phyloP scores from a whole-genome alignment of 495 filamentous ascomycete genomes.

The Talaromyces proteolyticus region DNA sequence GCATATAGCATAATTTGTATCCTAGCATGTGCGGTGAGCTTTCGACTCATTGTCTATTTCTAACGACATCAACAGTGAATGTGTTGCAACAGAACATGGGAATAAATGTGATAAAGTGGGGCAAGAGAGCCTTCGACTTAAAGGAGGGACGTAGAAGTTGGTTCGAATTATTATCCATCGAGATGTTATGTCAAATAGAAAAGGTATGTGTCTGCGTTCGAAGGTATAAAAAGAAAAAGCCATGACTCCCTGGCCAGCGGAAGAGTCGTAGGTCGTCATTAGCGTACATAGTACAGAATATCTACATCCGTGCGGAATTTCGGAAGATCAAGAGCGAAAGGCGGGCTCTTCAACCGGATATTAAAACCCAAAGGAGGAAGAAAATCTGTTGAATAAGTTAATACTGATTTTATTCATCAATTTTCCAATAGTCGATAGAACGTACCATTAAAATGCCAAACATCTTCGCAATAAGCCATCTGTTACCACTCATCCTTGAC shows the following conservation, averaged over 20 bases:
- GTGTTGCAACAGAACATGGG: neutral
- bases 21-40: too few species aligned
- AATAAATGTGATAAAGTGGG: neutral
- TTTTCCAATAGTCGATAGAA: neutral
- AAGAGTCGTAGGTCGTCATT: neutral
- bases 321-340: neutral
- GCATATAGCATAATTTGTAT: too few species aligned
- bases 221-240: neutral
- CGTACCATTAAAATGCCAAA: slow-evolving; percentile 80
- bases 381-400: slow-evolving; percentile 1
- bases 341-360: neutral
- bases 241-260: neutral
- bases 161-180: neutral
- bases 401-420: too few species aligned
- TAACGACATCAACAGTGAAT: neutral
- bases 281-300: neutral
- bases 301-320: neutral
- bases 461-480: slow-evolving; percentile 98
- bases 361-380: slow-evolving; percentile 5
- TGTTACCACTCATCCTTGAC: slow-evolving; percentile 85
- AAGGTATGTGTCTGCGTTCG: neutral
- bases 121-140: neutral
- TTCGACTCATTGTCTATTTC: neutral
- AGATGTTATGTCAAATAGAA: neutral
- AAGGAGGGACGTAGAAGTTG: neutral